phyloP scores from a whole-genome alignment of 805 yeast species.

The Wickerhamiella allomyrinae region DNA sequence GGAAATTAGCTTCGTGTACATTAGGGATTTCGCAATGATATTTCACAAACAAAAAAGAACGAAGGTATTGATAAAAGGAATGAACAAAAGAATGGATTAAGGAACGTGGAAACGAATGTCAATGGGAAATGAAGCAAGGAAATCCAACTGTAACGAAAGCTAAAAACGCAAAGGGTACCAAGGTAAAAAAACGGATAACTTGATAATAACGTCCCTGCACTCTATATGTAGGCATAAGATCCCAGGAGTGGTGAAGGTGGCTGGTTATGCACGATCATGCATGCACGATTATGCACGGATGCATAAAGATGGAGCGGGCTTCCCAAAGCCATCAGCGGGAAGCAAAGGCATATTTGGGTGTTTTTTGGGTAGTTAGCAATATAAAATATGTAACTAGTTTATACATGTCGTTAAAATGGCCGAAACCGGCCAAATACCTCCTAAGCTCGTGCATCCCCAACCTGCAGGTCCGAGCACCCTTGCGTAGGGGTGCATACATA shows the following conservation, averaged over 20 bases:
- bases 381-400: too few relatives aligned
- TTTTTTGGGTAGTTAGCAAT: too few relatives aligned
- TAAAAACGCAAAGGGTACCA: neutral
- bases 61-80: neutral
- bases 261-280: neutral
- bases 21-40: neutral
- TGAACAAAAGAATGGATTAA: neutral
- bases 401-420: too few relatives aligned
- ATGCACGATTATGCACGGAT: neutral
- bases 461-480: too few relatives aligned
- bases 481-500: too few relatives aligned
- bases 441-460: too few relatives aligned
- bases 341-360: too few relatives aligned
- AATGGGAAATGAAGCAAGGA: too few relatives aligned
- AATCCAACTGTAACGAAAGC: neutral
- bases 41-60: too few relatives aligned
- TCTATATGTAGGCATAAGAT: neutral
- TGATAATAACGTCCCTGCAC: neutral
- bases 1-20: slow-evolving; percentile 1
- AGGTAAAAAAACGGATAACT: neutral
- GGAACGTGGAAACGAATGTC: neutral
- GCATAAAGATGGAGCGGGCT: neutral
- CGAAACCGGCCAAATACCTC: too few relatives aligned
- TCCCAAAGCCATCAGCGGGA: too few relatives aligned
- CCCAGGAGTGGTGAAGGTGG: neutral